Evolutionary conservation across 2,329 filamentous ascomycete genomes (phyloP), one percentile per base, ranked within the genome.

Genomic region (Gyromitra esculenta): DNA sequence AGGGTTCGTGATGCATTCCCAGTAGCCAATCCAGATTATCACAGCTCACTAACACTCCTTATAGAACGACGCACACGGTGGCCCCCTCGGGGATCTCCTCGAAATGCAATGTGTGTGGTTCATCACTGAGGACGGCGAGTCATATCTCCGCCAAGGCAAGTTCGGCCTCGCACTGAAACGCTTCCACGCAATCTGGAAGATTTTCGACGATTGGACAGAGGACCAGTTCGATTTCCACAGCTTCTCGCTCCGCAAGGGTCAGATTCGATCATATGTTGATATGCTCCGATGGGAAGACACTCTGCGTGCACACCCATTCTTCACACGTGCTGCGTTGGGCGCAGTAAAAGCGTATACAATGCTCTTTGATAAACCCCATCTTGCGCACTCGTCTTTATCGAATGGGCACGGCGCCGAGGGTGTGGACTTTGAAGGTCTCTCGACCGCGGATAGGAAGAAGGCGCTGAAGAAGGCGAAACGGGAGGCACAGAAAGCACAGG

Each of bases 31-130:
- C 11, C 25, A n/a, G 21, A 41, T 48, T 11, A 39, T 13, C 25
- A 56, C 9, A 39, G n/a, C 25, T 56, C 31, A 37, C 56, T 68
- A 39, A 54, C 71, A 64, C 9, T 39, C 59, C 56, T n/a, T n/a
- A 11, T 52, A 81, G 79, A 81, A 81, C 60, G 96, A 99, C 82
- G 92, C 93, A 2, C 88, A 91, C 11, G 94, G 93, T 5, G 96
- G 96, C 0, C 92, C 96, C 3, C 86, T 99, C 52, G 92, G 91
- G 62, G 96, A 99, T 83, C 88, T 99, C 45, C 88, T 96, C 79
- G 96, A 99, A 81, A 99, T 99, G 96, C 96, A 99, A 85, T 97
- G 94, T 83, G 89, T 98, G 80, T 99, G 96, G 96, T 99, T 91
- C 83, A 85, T 99, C 81, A 96, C 93, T 4, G 96, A 99, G 84